A percentile compares a stretch with the other conserved stretches of the same genome.
These are phyloP conservation scores for Boletus reticuloceps DNA, from an alignment of 768 basidiomycete genomes.

Conservation along the genomic window DNA sequence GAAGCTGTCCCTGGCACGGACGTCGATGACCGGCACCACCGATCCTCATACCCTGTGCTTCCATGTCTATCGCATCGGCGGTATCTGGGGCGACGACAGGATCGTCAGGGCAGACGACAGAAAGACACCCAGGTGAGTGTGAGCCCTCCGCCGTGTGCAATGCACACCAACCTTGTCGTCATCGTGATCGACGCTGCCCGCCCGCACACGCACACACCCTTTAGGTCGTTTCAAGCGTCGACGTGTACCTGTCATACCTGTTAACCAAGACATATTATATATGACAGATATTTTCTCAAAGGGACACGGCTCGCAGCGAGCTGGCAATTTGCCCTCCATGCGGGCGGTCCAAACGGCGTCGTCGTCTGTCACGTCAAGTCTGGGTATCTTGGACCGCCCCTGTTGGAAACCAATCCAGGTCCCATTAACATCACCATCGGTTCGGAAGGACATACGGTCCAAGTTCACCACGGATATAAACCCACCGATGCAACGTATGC, in stretches of 20 bases:
- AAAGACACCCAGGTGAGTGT: conserved; percentile 22
- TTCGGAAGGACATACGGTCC: conserved; percentile 1
- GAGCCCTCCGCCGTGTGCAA: neutral
- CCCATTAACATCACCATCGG: conserved; percentile 20
- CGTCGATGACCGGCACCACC: neutral
- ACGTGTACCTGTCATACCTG: neutral
- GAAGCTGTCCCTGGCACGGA: neutral
- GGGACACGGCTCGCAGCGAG: conserved; percentile 11
- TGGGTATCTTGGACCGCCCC: conserved; percentile 26
- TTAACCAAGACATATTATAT: neutral
- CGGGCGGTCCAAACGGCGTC: conserved; percentile 16
- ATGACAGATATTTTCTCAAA: conserved; percentile 25
- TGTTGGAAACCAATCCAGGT: conserved; percentile 8
- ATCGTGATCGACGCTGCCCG: neutral
- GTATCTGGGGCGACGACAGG: conserved; percentile 29
- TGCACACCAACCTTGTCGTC: neutral
- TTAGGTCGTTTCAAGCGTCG: neutral
- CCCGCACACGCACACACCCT: no score
- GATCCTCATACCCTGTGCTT: conserved; percentile 14
- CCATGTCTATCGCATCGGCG: conserved; percentile 29
- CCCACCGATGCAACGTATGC: conserved; percentile 3
- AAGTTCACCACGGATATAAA: conserved; percentile 10
- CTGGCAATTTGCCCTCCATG: conserved; percentile 26
- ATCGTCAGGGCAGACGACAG: conserved; percentile 27
- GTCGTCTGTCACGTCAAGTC: conserved; percentile 27